These are phyloP conservation scores for Fomitopsis schrenkii DNA, from an alignment of 1,284 basidiomycete species.

Conservation along the genomic window DNA sequence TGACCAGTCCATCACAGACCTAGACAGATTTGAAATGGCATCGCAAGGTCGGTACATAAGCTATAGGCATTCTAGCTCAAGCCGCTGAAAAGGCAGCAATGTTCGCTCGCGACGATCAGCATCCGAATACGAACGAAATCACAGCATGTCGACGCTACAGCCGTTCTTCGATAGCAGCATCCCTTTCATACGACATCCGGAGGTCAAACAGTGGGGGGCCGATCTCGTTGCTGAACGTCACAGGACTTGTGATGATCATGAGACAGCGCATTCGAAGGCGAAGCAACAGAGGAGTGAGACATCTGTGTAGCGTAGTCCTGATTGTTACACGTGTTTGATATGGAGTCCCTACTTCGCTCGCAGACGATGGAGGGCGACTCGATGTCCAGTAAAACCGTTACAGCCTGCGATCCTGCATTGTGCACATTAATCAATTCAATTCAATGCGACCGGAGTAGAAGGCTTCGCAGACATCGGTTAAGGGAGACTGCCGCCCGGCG, in stretches of 20 bases:
- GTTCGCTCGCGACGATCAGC: constrained; percentile 37
- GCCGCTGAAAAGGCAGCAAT: neutral
- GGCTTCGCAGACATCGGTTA: no score
- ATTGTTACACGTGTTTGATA: no score
- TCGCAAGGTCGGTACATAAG: constrained; percentile 55
- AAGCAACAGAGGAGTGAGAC: no score
- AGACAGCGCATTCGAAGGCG: neutral
- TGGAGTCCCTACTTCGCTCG: no score
- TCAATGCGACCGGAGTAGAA: no score
- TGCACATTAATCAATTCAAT: no score
- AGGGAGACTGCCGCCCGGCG: no score
- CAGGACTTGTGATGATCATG: neutral
- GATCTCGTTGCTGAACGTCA: constrained; percentile 56
- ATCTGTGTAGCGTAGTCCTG: no score
- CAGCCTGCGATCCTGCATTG: no score
- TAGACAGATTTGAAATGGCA: constrained; percentile 93
- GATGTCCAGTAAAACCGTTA: no score
- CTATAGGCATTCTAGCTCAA: neutral
- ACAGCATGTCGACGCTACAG: constrained; percentile 48
- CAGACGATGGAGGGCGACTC: no score
- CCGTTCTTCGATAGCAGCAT: constrained; percentile 74
- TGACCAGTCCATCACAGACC: constrained; percentile 44
- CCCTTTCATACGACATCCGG: constrained; percentile 70
- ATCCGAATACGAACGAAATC: constrained; percentile 64
- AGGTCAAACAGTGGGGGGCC: constrained; percentile 74